Base-by-base conservation (phyloP, 2,329 filamentous ascomycete genomes). In the Penicillium sp. region DNA sequence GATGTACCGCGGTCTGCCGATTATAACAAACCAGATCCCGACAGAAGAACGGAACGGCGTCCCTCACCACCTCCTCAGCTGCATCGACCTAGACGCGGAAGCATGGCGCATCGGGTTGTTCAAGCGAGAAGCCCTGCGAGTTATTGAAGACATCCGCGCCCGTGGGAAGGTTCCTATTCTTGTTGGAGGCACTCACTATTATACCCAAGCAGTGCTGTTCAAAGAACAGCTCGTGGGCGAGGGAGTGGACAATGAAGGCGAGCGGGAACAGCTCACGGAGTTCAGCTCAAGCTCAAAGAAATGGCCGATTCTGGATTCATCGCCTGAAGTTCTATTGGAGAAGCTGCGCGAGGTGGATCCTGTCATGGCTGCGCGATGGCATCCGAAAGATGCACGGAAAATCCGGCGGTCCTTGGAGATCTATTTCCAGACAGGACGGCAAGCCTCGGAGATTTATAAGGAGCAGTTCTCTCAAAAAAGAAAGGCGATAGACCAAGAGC, bases 121-220 rank as follows among this genome's bases (percentile, higher is more conserved):
- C 69, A 88, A 88, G 45, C 79, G 79, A 41, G 85, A 88, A 63
- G 89, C 90, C 1, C 77, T 83, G 31, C 77, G 77, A 16, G 77
- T 88, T 16, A 93, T 99, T 58, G 76, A 82, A 25, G 90, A 94
- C 40, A 96, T 99, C 51, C 83, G 88, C 47, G 78, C 78, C 8
- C 82, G 93, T 65, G 90, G 91, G 0, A 89, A 88, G 59, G 73
- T 97, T 12, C 94, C 94, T 0, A 91, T 99, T 28, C 77, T 99
- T 0, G 94, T 97, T 1, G 94, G 94, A 26, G 94, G 94, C 9
- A 96, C 93, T 11, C 91, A 96, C 67, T 99, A 97, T 76, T 99
- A 99, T 69, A 88, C 90, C 0, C 91, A 97, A 67, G 86, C 90
- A 0, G 80, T 99, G 16, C 80, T 99, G 3, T 96, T 97, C 70